These are phyloP conservation scores for Potentilla sterilis DNA, from an alignment of 306 rosid genomes.

Conservation along the genomic window DNA sequence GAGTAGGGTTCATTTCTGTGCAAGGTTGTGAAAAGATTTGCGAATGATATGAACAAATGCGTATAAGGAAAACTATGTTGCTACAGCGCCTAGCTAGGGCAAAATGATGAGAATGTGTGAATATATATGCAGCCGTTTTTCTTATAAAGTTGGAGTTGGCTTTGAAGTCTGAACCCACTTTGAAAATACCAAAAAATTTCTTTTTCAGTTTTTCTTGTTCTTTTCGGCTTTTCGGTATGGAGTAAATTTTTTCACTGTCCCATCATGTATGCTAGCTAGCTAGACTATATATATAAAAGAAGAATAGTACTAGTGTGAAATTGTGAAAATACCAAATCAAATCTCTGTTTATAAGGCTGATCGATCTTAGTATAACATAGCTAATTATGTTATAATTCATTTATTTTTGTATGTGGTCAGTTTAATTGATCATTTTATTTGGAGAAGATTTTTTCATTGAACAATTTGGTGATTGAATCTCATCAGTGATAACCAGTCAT, in stretches of 20 bases:
- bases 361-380: background rate
- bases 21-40: constrained; percentile 36
- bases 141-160: constrained; percentile 29
- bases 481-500: too few species aligned
- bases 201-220: background rate
- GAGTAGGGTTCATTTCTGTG: constrained; percentile 12
- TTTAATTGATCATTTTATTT: background rate
- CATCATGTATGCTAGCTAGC: background rate
- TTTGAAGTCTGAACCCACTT: constrained; percentile 87
- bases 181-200: constrained; percentile 36
- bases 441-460: background rate
- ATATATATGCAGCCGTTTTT: constrained; percentile 33
- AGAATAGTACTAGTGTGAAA: background rate
- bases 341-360: background rate
- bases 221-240: background rate
- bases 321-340: background rate
- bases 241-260: background rate
- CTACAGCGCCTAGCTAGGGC: constrained; percentile 14
- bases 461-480: background rate
- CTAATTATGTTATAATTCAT: background rate
- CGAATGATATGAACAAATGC: constrained; percentile 25
- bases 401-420: background rate
- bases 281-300: background rate
- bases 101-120: constrained; percentile 30
- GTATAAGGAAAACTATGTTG: constrained; percentile 3